Evolutionary conservation across 2,329 filamentous ascomycete genomes (phyloP), one percentile per base, ranked within the genome.

Genomic region (Paraphoma sp.): DNA sequence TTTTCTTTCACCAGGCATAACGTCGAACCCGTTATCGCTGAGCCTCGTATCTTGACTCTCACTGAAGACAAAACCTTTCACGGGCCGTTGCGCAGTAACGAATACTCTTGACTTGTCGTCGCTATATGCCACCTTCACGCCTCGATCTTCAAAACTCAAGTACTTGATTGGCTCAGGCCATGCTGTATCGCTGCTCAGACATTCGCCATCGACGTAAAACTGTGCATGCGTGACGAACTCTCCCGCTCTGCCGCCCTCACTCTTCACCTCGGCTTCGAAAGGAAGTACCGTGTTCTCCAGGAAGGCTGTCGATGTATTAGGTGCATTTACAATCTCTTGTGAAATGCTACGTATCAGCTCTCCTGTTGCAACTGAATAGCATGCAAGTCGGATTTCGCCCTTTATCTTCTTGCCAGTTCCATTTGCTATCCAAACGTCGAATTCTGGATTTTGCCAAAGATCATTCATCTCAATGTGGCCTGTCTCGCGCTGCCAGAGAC

Each of bases 161-260:
- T 86, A 86, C 70, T 86, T 86, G 66, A 86, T 79, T 38, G 84
- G 84, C 63, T 87, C 84, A 11, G 84, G 84, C 84, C 84, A 87
- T 64, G 86, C 84, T 1, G 82, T 78, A 60, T 87, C 84, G 43
- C 83, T 78, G 10, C 82, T 80, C 1, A 83, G 76, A 7, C 84
- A 57, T 48, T 79, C 62, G 17, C 76, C 79, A 42, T 81, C 73
- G 14, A 86, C 72, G 79, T 79, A 84, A 41, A 86, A 74, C 29
- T 81, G 75, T 38, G 79, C 83, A 2, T 79, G 76, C 7, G 83
- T 74, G 6, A 86, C 82, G 71, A 84, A 82, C 29, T 1, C 9
- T 10, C n/a, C n/a, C 23, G 43, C 28, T 17, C 16, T 23, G 23
- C 23, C 23, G 23, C 23, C 23, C 23, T 23, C 23, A 23, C 23